phyloP scores from a whole-genome alignment of 257 asterid species.

The Nicotiana sylvestris region DNA sequence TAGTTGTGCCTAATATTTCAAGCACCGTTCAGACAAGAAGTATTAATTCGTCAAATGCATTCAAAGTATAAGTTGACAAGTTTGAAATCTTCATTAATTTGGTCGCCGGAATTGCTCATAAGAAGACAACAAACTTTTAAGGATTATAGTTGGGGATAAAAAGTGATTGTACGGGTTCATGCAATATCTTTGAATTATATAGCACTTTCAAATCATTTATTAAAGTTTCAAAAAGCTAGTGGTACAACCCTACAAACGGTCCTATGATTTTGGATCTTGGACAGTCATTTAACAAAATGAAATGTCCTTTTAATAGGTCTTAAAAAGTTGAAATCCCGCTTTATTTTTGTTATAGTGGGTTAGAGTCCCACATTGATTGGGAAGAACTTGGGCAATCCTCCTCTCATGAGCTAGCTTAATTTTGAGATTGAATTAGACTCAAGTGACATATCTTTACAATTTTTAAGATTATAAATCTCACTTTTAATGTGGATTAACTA shows the following conservation, averaged over 20 bases:
- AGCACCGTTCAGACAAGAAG: neutral
- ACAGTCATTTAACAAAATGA: neutral
- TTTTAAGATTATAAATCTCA: too few relatives aligned
- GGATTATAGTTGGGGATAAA: neutral
- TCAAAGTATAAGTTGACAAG: neutral
- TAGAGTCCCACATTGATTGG: too few relatives aligned
- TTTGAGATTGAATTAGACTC: too few relatives aligned
- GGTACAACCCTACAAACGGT: slow-evolving; percentile 9
- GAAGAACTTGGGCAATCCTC: too few relatives aligned
- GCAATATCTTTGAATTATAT: slow-evolving; percentile 5
- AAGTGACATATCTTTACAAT: too few relatives aligned
- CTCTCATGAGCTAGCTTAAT: too few relatives aligned
- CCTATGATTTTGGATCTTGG: neutral
- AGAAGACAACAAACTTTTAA: slow-evolving; percentile 8
- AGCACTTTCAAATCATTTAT: neutral
- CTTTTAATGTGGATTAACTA: too few relatives aligned
- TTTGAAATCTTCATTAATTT: slow-evolving; percentile 2
- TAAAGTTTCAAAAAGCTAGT: slow-evolving; percentile 8
- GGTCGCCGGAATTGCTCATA: neutral
- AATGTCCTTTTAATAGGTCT: neutral
- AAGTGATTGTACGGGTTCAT: slow-evolving; percentile 26
- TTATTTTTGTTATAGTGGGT: too few relatives aligned
- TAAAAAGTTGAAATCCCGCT: neutral
- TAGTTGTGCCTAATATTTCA: neutral
- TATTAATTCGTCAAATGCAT: neutral